Evolutionary conservation across 2,329 filamentous ascomycete genomes (phyloP), one percentile per base, ranked within the genome.

Genomic region (Aspergillus neotritici): DNA sequence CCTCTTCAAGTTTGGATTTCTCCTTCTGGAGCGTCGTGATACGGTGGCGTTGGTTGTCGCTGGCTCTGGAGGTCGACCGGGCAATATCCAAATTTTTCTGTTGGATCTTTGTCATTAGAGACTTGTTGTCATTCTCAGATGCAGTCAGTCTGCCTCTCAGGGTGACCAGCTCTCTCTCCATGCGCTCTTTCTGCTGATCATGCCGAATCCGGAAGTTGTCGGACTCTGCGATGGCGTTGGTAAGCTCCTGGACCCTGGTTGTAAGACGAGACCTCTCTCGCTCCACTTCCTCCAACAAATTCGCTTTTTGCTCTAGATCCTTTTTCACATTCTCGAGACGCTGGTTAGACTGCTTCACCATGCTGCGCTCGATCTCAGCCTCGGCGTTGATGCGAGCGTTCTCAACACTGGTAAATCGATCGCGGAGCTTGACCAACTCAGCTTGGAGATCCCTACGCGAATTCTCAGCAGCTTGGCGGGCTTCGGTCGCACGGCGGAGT

Each of bases 81-180:
- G 91, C 91, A 64, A 98, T 94, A 61, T 98, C 91, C 5, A 98
- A 77, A 25, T 94, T 93, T 72, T 97, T 97, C 60, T 97, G 91
- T 59, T 97, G 91, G 13, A 98, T 77, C 67, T 97, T 97, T 71
- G 96, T 97, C 52, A 97, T 77, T n/a, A 98, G 73, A 4, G 89
- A 84, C 40, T 88, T 84, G 58, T 97, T 97, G 68, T 97, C 91
- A 56, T 97, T 96, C 64, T 98, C 91, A 0, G 91, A 97, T 16
- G 91, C 93, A 6, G 84, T 78, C 32, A 98, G 74, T 15, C 91
- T 84, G 47, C 90, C 90, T 64, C 93, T 94, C 54, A 96, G 80
- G 1, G 91, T 96, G 15, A 87, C 84, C 5, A 97, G 76, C 62
- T 98, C 93, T 15, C 89, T 81, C 64, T 97, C 90, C 34, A 96